Evolutionary conservation across 352 stramenopile species (phyloP).

Genomic region (Phytophthora uliginosa): DNA sequence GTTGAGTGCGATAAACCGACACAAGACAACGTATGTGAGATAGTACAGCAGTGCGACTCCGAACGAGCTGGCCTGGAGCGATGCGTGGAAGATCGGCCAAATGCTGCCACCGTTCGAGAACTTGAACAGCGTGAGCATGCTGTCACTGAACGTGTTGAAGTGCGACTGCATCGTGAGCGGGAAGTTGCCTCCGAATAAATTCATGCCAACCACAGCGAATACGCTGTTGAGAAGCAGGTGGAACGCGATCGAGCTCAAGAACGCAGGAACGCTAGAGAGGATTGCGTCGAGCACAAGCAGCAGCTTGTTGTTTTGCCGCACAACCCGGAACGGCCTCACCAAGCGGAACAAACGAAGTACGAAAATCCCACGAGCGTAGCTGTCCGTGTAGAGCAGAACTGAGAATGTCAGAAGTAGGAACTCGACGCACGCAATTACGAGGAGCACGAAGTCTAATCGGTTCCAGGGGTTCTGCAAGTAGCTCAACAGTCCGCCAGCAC

Average conservation of each 20-base stretch:
- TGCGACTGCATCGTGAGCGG: slow-evolving; percentile 75
- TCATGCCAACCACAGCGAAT: slow-evolving; percentile 89
- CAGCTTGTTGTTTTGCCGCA: slow-evolving; percentile 82
- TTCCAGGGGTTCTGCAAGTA: slow-evolving; percentile 90
- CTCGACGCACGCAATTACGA: slow-evolving; percentile 73
- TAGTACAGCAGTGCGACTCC: slow-evolving; percentile 76
- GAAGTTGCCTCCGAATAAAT: slow-evolving; percentile 84
- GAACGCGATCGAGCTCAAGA: slow-evolving; percentile 72
- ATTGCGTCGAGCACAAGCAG: slow-evolving; percentile 79
- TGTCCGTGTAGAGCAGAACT: slow-evolving; percentile 71
- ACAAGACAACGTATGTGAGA: slow-evolving; percentile 78
- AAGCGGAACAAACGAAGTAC: slow-evolving; percentile 85
- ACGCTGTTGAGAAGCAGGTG: slow-evolving; percentile 77
- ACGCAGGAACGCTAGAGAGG: slow-evolving; percentile 70
- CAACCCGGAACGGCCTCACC: slow-evolving; percentile 78
- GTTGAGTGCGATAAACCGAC: slow-evolving; percentile 79
- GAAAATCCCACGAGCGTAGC: slow-evolving; percentile 78
- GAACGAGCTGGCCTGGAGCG: slow-evolving; percentile 67
- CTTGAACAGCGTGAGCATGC: slow-evolving; percentile 89
- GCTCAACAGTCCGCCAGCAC: slow-evolving; percentile 58
- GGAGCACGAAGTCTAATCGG: slow-evolving; percentile 77
- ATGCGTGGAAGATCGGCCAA: slow-evolving; percentile 86
- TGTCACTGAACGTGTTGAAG: slow-evolving; percentile 89
- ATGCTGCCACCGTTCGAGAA: slow-evolving; percentile 85
- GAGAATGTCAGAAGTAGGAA: slow-evolving; percentile 70